phyloP scores from a whole-genome alignment of 768 basidiomycete genomes.

The Suillus spraguei region DNA sequence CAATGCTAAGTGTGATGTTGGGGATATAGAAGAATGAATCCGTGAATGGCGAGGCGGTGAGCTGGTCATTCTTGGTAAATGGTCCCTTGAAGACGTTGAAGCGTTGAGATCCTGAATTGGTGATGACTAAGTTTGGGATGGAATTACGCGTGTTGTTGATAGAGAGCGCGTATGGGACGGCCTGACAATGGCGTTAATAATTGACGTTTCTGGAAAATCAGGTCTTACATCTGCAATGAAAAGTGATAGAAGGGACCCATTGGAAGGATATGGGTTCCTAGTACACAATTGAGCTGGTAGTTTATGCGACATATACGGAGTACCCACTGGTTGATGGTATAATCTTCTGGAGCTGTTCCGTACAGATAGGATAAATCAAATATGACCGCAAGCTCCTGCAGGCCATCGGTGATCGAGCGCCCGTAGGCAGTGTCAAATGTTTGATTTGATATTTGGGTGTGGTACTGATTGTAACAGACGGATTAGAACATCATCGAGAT shows the following conservation, averaged over 20 bases:
- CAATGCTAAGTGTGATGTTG: constrained; percentile 50
- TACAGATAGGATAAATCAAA: constrained; percentile 68
- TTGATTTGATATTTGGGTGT: constrained; percentile 51
- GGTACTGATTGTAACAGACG: constrained; percentile 49
- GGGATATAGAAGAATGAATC: constrained; percentile 67
- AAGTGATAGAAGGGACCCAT: constrained; percentile 59
- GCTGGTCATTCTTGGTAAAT: constrained; percentile 82
- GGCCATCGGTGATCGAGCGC: constrained; percentile 51
- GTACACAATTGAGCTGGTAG: background rate
- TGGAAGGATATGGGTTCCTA: constrained; percentile 65
- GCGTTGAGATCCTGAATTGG: constrained; percentile 64
- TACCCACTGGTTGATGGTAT: constrained; percentile 61
- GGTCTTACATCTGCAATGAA: constrained; percentile 48
- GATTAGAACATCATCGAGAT: background rate
- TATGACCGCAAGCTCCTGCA: constrained; percentile 50
- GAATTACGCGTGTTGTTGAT: constrained; percentile 64
- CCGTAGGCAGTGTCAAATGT: constrained; percentile 68
- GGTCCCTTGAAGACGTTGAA: constrained; percentile 68
- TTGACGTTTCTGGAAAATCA: background rate
- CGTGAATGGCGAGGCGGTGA: constrained; percentile 71
- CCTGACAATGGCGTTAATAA: constrained; percentile 33
- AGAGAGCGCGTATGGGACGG: constrained; percentile 55
- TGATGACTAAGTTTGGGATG: constrained; percentile 65
- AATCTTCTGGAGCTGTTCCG: constrained; percentile 78
- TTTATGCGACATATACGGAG: background rate